Evolutionary conservation across 2,329 filamentous ascomycete genomes (phyloP), one percentile per base, ranked within the genome.

Genomic region (Rhynchosporium secalis): DNA sequence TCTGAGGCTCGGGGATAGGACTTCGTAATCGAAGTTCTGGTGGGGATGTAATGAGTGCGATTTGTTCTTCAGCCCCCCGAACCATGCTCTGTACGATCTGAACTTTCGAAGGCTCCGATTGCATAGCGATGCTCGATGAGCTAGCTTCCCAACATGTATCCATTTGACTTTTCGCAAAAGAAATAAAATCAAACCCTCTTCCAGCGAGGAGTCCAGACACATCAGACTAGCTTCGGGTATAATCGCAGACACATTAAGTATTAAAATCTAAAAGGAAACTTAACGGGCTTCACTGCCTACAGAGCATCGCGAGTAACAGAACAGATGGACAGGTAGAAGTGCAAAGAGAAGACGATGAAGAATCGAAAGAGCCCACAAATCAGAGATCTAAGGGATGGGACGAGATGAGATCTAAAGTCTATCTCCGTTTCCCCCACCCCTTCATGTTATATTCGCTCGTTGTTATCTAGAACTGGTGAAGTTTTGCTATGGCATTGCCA

Each of bases 11-110:
- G 33, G 64, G 56, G 13, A 60, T 36, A 12, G 66, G 61, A 62
- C 66, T 61, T 57, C 70, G 66, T 49, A 64, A 52, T 48, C 66
- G 69, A 51, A 71, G 67, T 43, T 68, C 62, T 60, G 70, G 68
- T 20, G 65, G 45, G 46, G 69, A 45, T 52, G 71, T 73, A 26
- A 71, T 69, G 12, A 68, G 55, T 38, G 65, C 46, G n/a, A 20
- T 43, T 56, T 67, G 61, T 38, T 66, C 63, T 58, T 63, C 61
- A 52, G 51, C 64, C 20, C 59, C 60, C 26, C 56, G 52, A 52
- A 47, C 45, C 40, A 55, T 60, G 45, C n/a, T 60, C 20, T 54
- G 54, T 15, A 46, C n/a, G 29, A 46, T 33, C 45, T 28, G 36
- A 26, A 56, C 65, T 33, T 46, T 12, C 13, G 58, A 62, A 31